These are phyloP conservation scores for Heliosperma pusillum DNA, from an alignment of 148 eudicot species.

Conservation along the genomic window DNA sequence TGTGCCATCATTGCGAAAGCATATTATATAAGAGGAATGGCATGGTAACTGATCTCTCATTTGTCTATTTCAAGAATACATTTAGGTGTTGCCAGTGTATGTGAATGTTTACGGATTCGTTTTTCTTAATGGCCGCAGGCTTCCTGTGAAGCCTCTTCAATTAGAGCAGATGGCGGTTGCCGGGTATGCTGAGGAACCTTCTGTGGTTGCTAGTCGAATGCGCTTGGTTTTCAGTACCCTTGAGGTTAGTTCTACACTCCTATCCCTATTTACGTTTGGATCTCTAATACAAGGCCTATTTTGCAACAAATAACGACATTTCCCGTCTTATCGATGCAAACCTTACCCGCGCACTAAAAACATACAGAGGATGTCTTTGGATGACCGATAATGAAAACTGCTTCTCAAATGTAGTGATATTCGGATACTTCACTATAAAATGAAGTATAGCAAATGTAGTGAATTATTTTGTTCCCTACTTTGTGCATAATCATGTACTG, in stretches of 20 bases:
- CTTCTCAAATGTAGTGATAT: no score
- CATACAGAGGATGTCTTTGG: no score
- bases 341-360: no score
- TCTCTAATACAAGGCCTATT: no score
- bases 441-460: no score
- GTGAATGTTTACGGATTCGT: not conserved
- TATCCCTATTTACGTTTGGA: no score
- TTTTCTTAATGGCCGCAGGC: constrained; percentile 42
- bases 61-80: not conserved
- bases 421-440: no score
- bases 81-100: not conserved
- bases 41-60: constrained; percentile 54
- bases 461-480: no score
- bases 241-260: constrained; percentile 45
- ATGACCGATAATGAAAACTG: no score
- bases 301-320: no score
- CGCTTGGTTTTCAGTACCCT: constrained; percentile 91
- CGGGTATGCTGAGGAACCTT: constrained; percentile 82
- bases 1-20: constrained; percentile 96
- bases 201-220: constrained; percentile 93
- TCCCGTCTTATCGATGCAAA: no score
- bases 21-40: constrained; percentile 89
- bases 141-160: constrained; percentile 95
- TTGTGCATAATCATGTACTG: no score
- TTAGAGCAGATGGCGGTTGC: constrained; percentile 89